phyloP scores from a whole-genome alignment of 2,329 filamentous ascomycete species.

The Thermothelomyces thermophilus region DNA sequence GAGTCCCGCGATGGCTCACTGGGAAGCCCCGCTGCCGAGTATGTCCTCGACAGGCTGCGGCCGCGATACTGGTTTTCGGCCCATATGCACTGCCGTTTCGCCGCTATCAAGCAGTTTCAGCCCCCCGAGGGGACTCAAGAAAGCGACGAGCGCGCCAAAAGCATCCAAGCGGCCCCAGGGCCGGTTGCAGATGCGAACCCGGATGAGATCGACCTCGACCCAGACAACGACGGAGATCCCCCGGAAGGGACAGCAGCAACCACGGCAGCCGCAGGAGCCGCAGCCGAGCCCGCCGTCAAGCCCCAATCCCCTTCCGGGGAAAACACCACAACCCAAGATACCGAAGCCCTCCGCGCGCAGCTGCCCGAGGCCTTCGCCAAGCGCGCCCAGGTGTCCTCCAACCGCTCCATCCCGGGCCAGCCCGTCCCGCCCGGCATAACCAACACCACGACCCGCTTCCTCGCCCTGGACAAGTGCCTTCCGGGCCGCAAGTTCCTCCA shows the following conservation, averaged over 20 bases:
- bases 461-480: slow-evolving; percentile 88
- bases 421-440: slow-evolving; percentile 65
- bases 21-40: slow-evolving; percentile 72
- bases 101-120: slow-evolving; percentile 57
- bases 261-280: neutral
- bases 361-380: slow-evolving; percentile 68
- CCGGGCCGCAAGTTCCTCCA: slow-evolving; percentile 77
- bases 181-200: slow-evolving; percentile 10
- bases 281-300: slow-evolving; percentile 13
- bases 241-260: neutral
- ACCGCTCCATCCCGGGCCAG: slow-evolving; percentile 43
- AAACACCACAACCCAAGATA: slow-evolving; percentile 18
- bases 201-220: slow-evolving; percentile 23
- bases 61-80: slow-evolving; percentile 90
- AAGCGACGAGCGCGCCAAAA: slow-evolving; percentile 22
- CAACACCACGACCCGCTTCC: slow-evolving; percentile 75
- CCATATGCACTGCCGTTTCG: slow-evolving; percentile 84
- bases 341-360: slow-evolving; percentile 58
- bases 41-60: slow-evolving; percentile 72
- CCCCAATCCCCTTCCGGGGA: neutral
- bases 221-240: slow-evolving; percentile 15
- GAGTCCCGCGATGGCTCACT: slow-evolving; percentile 71
- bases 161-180: neutral
- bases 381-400: slow-evolving; percentile 25
- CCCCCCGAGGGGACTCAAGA: slow-evolving; percentile 31